phyloP scores from a whole-genome alignment of 257 asterid species.

The Solanum peruvianum region DNA sequence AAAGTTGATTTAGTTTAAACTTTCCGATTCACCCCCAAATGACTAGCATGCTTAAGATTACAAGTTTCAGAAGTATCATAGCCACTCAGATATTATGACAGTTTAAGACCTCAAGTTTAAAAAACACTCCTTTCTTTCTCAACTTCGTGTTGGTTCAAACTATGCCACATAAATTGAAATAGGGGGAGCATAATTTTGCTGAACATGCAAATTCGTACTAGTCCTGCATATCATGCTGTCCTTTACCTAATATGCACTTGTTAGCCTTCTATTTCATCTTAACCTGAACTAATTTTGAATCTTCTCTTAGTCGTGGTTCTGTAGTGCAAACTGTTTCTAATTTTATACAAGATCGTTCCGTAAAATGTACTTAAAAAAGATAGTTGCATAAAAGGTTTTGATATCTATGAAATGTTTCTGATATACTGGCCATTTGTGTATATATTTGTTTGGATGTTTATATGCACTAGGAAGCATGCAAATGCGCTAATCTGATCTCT shows the following conservation, averaged over 20 bases:
- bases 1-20: background rate
- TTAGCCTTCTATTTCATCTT: background rate
- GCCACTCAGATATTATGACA: background rate
- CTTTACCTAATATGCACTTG: background rate
- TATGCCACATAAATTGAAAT: background rate
- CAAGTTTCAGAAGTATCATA: background rate
- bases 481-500: slow-evolving; percentile 10
- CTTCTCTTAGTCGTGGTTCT: background rate
- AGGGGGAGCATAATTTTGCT: background rate
- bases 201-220: background rate
- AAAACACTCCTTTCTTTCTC: background rate
- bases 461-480: background rate
- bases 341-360: background rate
- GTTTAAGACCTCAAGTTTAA: background rate
- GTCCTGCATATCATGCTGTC: background rate
- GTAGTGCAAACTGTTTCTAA: background rate
- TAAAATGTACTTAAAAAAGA: background rate
- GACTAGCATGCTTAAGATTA: background rate
- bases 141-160: background rate
- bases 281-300: background rate
- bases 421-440: background rate
- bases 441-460: background rate
- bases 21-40: background rate
- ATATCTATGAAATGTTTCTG: background rate
- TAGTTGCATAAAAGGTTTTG: background rate